Base-by-base conservation (phyloP, 2,329 filamentous ascomycete genomes). In the Ceratocystiopsis minuta region DNA sequence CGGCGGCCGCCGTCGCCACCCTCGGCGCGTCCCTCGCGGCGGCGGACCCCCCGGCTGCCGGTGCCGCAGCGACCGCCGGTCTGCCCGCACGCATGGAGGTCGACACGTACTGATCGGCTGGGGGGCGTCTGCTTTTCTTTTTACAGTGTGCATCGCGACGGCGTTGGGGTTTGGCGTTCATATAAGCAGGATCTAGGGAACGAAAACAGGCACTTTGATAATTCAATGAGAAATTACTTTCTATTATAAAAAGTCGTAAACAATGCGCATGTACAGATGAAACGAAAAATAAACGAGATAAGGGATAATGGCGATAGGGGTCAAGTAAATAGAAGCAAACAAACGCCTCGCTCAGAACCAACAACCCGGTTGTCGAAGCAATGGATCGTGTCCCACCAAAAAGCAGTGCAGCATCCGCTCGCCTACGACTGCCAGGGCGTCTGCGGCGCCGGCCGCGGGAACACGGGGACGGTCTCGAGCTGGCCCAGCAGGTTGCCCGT, bases 401-500 rank as follows among this genome's bases (percentile, higher is more conserved):
- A 24, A n/a, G 28, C 15, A 24, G 20, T 33, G 17, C 37, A 38
- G 6, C 24, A n/a, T 13, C 37, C 16, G 12, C 28, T 32, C 24
- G 14, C 32, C 39, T 28, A 13, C 13, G 18, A 64, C 55, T 77
- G 72, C 73, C 73, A 78, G 2, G 71, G 69, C 17, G 67, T 67
- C 52, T 78, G 72, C 48, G 70, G 66, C 9, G 66, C 75, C 1
- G 85, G 85, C 43, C 88, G 68, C 11, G 90, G 90, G 55, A 98
- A 98, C 1, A 96, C 74, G 0, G 79, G 79, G 24, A 85, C 67
- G 0, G 87, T 93, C 32, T 78, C 71, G 36, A 96, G 54, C 49
- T 81, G 75, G 54, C 95, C 83, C 42, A 90, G 55, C 9, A 77
- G 80, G 4, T 86, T 85, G 48, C 93, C 81, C 4, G 90, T 88